These are phyloP conservation scores for Hirsutella thompsonii DNA, from an alignment of 2,329 filamentous ascomycete genomes.

Conservation along the genomic window DNA sequence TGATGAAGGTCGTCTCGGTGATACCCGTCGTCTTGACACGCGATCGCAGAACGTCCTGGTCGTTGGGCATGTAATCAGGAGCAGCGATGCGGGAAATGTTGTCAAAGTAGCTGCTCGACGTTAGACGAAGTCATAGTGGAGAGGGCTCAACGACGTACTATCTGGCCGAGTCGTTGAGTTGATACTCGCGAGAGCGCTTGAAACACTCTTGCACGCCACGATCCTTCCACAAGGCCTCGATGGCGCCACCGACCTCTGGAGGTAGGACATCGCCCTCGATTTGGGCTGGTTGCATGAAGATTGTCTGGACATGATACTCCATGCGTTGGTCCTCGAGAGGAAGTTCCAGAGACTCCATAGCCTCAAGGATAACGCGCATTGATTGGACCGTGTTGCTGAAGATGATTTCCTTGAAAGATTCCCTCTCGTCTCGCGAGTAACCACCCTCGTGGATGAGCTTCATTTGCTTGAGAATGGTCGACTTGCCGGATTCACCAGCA, in stretches of 20 bases:
- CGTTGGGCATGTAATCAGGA: slow-evolving; percentile 86
- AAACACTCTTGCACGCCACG: slow-evolving; percentile 89
- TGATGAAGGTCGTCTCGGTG: slow-evolving; percentile 91
- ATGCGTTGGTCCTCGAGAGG: slow-evolving; percentile 83
- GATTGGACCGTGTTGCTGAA: slow-evolving; percentile 60
- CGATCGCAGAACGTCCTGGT: slow-evolving; percentile 88
- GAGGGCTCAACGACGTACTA: slow-evolving; percentile 43
- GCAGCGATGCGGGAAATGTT: slow-evolving; percentile 83
- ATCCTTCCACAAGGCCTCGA: slow-evolving; percentile 87
- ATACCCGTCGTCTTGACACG: slow-evolving; percentile 98
- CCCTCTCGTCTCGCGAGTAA: slow-evolving; percentile 80
- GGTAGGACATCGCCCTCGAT: slow-evolving; percentile 91
- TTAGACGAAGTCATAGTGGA: slow-evolving; percentile 13
- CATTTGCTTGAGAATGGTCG: slow-evolving; percentile 98
- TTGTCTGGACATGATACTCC: slow-evolving; percentile 96
- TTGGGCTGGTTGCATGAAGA: slow-evolving; percentile 96
- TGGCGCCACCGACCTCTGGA: slow-evolving; percentile 87
- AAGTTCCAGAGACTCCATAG: slow-evolving; percentile 58
- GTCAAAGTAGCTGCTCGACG: slow-evolving; percentile 71
- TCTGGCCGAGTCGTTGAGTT: slow-evolving; percentile 91
- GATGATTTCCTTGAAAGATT: slow-evolving; percentile 60
- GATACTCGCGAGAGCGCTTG: slow-evolving; percentile 89
- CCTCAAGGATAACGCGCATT: slow-evolving; percentile 57
- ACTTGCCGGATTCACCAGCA: slow-evolving; percentile 92
- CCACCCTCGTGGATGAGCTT: slow-evolving; percentile 99